These are phyloP conservation scores for Oryza meridionalis DNA, from an alignment of 176 grass and related monocot species.

Conservation along the genomic window DNA sequence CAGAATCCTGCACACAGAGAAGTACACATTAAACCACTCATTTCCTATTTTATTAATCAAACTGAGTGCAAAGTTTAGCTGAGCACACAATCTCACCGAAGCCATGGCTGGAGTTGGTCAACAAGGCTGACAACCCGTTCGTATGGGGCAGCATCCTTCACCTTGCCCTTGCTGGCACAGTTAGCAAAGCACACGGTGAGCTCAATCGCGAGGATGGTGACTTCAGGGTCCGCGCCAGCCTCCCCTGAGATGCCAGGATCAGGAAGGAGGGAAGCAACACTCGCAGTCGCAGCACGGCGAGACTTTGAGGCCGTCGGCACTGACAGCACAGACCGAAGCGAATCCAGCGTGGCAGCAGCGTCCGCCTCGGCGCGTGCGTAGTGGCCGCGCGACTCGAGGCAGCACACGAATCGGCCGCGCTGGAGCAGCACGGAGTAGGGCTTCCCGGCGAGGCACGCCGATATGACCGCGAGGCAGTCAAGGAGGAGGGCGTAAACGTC, in stretches of 20 bases:
- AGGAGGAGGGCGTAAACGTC: slow-evolving; percentile 59
- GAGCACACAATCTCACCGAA: slow-evolving; percentile 45
- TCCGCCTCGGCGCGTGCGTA: slow-evolving; percentile 57
- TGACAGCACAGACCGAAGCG: slow-evolving; percentile 53
- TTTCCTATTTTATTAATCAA: background rate
- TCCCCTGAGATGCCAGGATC: slow-evolving; percentile 46
- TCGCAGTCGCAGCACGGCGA: slow-evolving; percentile 34
- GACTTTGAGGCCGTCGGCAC: slow-evolving; percentile 40
- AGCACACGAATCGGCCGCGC: slow-evolving; percentile 54
- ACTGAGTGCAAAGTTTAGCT: background rate
- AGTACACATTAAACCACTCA: background rate
- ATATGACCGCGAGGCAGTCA: slow-evolving; percentile 65
- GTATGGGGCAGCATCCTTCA: slow-evolving; percentile 51
- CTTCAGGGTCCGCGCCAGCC: slow-evolving; percentile 57
- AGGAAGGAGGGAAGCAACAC: slow-evolving; percentile 37
- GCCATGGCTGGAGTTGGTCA: slow-evolving; percentile 71
- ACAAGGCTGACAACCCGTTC: slow-evolving; percentile 53
- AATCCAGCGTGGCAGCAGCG: slow-evolving; percentile 52
- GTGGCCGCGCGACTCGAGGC: slow-evolving; percentile 60
- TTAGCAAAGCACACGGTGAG: slow-evolving; percentile 58
- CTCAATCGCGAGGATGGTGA: slow-evolving; percentile 57
- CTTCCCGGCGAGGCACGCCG: slow-evolving; percentile 72
- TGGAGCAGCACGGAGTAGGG: slow-evolving; percentile 76
- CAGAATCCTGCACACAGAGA: slow-evolving; percentile 53
- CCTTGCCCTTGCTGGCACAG: slow-evolving; percentile 64